Evolutionary conservation across 2,329 filamentous ascomycete species (phyloP).

Genomic region (Diplodia intermedia): DNA sequence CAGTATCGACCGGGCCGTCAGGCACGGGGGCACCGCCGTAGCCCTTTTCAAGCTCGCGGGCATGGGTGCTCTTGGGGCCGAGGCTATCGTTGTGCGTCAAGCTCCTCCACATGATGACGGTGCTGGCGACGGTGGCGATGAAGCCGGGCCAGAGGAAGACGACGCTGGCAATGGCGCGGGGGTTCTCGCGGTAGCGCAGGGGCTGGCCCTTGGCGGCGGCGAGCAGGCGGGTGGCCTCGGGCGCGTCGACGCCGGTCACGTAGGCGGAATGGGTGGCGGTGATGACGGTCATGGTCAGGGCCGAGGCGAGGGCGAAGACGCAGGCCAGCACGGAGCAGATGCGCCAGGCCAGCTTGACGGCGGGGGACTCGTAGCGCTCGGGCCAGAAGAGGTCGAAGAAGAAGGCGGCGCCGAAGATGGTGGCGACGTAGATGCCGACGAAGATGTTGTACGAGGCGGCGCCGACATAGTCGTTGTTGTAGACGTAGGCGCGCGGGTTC

Average conservation of each 20-base stretch:
- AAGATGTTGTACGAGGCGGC: constrained; percentile 66
- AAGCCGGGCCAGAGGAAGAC: constrained; percentile 63
- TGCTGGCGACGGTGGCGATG: constrained; percentile 52
- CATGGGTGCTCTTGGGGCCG: constrained; percentile 51
- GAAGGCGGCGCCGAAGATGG: constrained; percentile 65
- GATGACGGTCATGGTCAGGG: constrained; percentile 60
- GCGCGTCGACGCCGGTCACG: constrained; percentile 48
- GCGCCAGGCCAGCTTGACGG: constrained; percentile 63
- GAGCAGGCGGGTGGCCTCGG: constrained; percentile 40
- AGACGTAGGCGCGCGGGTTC: constrained; percentile 52
- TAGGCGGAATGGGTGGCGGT: constrained; percentile 56
- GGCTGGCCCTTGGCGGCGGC: constrained; percentile 48
- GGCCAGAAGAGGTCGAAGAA: constrained; percentile 70
- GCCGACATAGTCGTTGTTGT: constrained; percentile 64
- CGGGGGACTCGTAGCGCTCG: constrained; percentile 57
- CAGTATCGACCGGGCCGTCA: not conserved
- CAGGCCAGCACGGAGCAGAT: constrained; percentile 58
- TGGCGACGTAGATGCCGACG: constrained; percentile 63
- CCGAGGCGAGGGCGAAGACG: constrained; percentile 56
- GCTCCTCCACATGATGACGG: constrained; percentile 49
- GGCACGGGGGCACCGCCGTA: not conserved
- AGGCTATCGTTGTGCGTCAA: constrained; percentile 48
- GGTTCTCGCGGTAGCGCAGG: constrained; percentile 57
- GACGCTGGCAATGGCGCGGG: constrained; percentile 58
- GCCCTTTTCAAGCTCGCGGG: constrained; percentile 36